These are phyloP conservation scores for Alopecurus myosuroides DNA, from an alignment of 176 grass and related monocot genomes.

Conservation along the genomic window DNA sequence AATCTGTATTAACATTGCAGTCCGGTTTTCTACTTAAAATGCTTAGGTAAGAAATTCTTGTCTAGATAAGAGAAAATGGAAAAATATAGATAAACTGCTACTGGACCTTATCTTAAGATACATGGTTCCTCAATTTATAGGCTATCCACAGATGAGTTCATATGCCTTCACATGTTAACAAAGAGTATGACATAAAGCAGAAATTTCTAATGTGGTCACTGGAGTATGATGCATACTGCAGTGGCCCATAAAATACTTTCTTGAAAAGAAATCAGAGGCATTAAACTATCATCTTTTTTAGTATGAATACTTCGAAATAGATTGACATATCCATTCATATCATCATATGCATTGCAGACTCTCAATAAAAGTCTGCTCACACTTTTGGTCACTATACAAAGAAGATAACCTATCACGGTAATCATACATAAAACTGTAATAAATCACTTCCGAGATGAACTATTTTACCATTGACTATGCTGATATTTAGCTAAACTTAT, in stretches of 20 bases:
- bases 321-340: not conserved
- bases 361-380: not conserved
- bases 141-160: not conserved
- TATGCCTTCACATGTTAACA: not conserved
- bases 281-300: not conserved
- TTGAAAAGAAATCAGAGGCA: not conserved
- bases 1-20: too few species aligned
- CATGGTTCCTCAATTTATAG: not conserved
- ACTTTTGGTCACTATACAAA: not conserved
- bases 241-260: not conserved
- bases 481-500: not conserved
- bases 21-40: too few species aligned
- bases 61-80: too few species aligned
- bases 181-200: not conserved
- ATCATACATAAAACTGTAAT: not conserved
- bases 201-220: not conserved
- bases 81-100: too few species aligned
- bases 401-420: not conserved
- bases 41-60: too few species aligned
- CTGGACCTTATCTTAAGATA: not conserved
- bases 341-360: not conserved
- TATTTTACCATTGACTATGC: not conserved
- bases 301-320: not conserved
- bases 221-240: not conserved
- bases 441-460: not conserved